These are phyloP conservation scores for Pythium periplocum DNA, from an alignment of 352 stramenopile genomes.

Conservation along the genomic window DNA sequence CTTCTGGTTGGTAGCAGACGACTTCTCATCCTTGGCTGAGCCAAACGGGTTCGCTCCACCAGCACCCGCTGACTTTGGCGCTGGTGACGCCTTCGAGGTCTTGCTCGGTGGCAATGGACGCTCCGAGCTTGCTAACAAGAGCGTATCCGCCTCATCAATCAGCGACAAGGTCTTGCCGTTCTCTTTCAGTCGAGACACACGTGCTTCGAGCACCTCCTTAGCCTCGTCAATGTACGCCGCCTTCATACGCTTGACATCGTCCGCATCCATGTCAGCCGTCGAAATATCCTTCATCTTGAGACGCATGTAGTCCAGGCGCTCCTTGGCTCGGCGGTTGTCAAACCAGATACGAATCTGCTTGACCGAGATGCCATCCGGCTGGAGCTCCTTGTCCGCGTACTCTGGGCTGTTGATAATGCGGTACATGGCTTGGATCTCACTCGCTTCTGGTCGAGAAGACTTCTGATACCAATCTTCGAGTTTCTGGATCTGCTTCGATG, in stretches of 20 bases:
- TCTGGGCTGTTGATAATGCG: constrained; percentile 83
- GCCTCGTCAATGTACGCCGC: constrained; percentile 85
- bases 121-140: constrained; percentile 51
- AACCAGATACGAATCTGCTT: constrained; percentile 89
- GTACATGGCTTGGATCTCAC: constrained; percentile 88
- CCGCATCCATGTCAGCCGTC: constrained; percentile 74
- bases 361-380: constrained; percentile 81
- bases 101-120: constrained; percentile 32
- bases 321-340: constrained; percentile 81
- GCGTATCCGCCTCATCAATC: constrained; percentile 75
- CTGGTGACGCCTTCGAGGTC: constrained; percentile 26
- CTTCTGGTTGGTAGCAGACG: constrained; percentile 39
- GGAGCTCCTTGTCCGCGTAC: constrained; percentile 77
- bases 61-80: constrained; percentile 19
- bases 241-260: constrained; percentile 86
- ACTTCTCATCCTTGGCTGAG: constrained; percentile 7
- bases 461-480: constrained; percentile 88
- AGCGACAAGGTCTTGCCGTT: constrained; percentile 66
- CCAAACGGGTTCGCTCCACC: not conserved
- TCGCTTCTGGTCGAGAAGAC: constrained; percentile 71
- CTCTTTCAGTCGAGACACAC: constrained; percentile 74
- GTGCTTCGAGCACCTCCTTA: constrained; percentile 82
- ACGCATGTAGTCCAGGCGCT: constrained; percentile 85
- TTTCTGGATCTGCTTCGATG: constrained; percentile 83
- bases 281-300: constrained; percentile 88